Percentiles rank a stretch among this genome's conserved stretches.
These are phyloP conservation scores for Helicostylum pulchrum DNA, from an alignment of 192 early-diverging fungal genomes.

Conservation along the genomic window DNA sequence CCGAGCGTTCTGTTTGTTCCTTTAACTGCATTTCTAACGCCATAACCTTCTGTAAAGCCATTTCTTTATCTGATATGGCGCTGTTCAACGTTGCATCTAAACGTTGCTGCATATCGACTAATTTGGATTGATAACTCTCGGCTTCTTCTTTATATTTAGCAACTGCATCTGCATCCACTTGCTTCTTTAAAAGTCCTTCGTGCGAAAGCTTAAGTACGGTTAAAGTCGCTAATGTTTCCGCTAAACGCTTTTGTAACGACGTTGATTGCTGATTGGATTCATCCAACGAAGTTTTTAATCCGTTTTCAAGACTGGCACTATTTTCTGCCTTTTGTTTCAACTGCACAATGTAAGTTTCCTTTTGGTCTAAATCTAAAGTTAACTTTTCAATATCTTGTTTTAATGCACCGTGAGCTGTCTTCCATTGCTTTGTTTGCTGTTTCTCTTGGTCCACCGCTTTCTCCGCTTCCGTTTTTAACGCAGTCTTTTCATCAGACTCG, in stretches of 20 bases:
- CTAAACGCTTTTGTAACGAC: background rate
- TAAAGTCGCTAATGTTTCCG: conserved; percentile 6
- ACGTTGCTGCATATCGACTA: too few species aligned
- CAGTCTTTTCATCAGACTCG: background rate
- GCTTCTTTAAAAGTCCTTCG: background rate
- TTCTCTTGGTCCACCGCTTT: background rate
- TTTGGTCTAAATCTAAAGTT: background rate
- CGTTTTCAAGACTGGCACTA: background rate
- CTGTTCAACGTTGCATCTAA: too few species aligned
- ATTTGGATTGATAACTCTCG: background rate
- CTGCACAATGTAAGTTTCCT: background rate
- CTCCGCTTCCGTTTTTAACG: background rate
- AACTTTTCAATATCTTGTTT: conserved; percentile 9
- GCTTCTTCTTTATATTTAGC: background rate
- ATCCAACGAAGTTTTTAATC: background rate
- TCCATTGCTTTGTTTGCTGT: background rate
- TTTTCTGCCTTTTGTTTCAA: background rate
- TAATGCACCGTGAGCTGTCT: background rate
- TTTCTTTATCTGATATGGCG: too few species aligned
- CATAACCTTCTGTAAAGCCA: too few species aligned
- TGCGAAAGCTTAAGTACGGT: conserved; percentile 9
- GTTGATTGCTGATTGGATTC: background rate
- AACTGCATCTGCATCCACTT: background rate
- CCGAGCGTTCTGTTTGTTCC: too few species aligned
- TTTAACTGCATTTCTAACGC: too few species aligned